Evolutionary conservation across 1,139 yeast genomes (phyloP).

Genomic region (Pichia norvegensis): DNA sequence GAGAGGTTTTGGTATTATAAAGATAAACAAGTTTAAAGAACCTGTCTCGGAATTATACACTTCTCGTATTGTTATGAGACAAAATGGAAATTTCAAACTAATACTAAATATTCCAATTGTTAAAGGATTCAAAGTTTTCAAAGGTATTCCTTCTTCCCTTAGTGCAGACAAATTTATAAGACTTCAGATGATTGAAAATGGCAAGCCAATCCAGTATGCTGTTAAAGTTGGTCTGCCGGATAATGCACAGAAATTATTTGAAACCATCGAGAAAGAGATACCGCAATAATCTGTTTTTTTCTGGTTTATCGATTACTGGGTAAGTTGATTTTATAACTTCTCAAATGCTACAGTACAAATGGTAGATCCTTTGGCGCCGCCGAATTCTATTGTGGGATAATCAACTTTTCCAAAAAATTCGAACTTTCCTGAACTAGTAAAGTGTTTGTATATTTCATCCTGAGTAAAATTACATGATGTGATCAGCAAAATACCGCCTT

Average conservation of each 20-base stretch:
- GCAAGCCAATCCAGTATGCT: slow-evolving; percentile 74
- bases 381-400: slow-evolving; percentile 81
- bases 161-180: slow-evolving; percentile 73
- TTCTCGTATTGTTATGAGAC: slow-evolving; percentile 78
- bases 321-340: background rate
- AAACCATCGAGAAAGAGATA: slow-evolving; percentile 35
- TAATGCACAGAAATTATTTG: slow-evolving; percentile 52
- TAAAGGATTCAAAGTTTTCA: slow-evolving; percentile 47
- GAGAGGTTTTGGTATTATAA: slow-evolving; percentile 83
- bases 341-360: slow-evolving; percentile 78
- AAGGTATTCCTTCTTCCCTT: slow-evolving; percentile 83
- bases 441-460: slow-evolving; percentile 53
- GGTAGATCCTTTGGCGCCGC: slow-evolving; percentile 81
- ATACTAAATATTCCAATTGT: slow-evolving; percentile 68
- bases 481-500: slow-evolving; percentile 57
- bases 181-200: slow-evolving; percentile 36
- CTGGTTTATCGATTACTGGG: background rate
- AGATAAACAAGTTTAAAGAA: slow-evolving; percentile 53
- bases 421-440: slow-evolving; percentile 36
- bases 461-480: slow-evolving; percentile 96
- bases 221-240: slow-evolving; percentile 60
- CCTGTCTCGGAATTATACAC: slow-evolving; percentile 29
- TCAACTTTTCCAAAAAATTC: slow-evolving; percentile 53
- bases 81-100: slow-evolving; percentile 78
- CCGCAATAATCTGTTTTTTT: slow-evolving; percentile 13